These are phyloP conservation scores for Hymenoscyphus linearis DNA, from an alignment of 2,329 filamentous ascomycete genomes.

Conservation along the genomic window DNA sequence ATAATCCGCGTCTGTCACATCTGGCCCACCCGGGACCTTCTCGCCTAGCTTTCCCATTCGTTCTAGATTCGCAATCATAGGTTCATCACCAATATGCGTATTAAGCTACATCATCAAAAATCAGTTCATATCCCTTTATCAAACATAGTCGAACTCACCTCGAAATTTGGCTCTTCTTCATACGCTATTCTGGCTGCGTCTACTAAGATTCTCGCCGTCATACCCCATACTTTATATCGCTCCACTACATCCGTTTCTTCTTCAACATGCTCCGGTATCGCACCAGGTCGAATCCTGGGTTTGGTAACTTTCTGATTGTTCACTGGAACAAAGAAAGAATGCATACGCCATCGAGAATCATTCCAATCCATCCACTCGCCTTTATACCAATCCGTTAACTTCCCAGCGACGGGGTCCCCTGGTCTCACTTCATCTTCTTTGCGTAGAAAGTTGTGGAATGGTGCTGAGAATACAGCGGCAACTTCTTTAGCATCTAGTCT, in stretches of 20 bases:
- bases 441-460: conserved; percentile 76
- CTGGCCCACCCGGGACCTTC: conserved; percentile 41
- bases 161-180: conserved; percentile 75
- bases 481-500: conserved; percentile 85
- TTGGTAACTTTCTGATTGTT: conserved; percentile 63
- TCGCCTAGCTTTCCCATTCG: conserved; percentile 51
- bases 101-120: conserved; percentile 21
- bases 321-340: conserved; percentile 88
- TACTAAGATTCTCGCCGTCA: conserved; percentile 87
- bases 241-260: conserved; percentile 40
- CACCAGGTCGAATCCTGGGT: conserved; percentile 39
- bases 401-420: conserved; percentile 28
- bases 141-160: conserved; percentile 42
- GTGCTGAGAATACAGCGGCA: conserved; percentile 86
- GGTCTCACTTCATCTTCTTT: conserved; percentile 47
- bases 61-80: conserved; percentile 53
- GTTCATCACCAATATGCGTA: conserved; percentile 46
- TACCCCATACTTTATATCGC: conserved; percentile 84
- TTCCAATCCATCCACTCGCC: conserved; percentile 80
- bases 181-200: conserved; percentile 85
- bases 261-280: conserved; percentile 40
- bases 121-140: conserved; percentile 9
- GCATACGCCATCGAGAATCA: conserved; percentile 72
- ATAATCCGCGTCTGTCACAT: conserved; percentile 46
- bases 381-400: conserved; percentile 64